phyloP scores from a whole-genome alignment of 179 eudicot species.

The Camellia oleifera region DNA sequence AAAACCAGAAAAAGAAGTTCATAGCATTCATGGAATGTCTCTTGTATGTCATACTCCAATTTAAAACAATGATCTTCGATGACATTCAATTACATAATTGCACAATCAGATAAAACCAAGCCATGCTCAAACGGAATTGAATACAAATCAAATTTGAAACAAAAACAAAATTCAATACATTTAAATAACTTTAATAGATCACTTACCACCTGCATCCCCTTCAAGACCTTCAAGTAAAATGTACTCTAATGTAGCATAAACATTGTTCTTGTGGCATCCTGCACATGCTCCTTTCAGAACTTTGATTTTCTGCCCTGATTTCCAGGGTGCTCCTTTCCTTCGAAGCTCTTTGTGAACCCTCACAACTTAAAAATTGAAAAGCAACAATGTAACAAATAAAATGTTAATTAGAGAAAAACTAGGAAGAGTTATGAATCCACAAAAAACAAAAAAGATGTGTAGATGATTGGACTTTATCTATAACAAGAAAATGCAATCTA shows the following conservation, averaged over 20 bases:
- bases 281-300: conserved; percentile 70
- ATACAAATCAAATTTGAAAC: not conserved
- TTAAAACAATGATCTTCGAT: not conserved
- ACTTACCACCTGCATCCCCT: conserved; percentile 77
- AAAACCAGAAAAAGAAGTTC: not conserved
- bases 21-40: not conserved
- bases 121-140: not conserved
- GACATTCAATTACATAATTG: not conserved
- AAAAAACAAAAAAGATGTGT: not conserved
- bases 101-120: conserved; percentile 1
- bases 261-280: conserved; percentile 45
- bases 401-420: not conserved
- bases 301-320: conserved; percentile 62
- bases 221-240: conserved; percentile 62
- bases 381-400: not conserved
- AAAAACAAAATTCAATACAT: not conserved
- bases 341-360: conserved; percentile 53
- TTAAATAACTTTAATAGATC: not conserved
- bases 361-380: conserved; percentile 37
- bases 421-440: not conserved
- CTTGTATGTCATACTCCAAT: not conserved
- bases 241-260: conserved; percentile 63
- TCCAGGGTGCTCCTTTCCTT: conserved; percentile 59
- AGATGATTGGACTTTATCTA: not conserved
- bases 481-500: too few species aligned